Base-by-base conservation (phyloP, 192 early-diverging fungal genomes). In the Backusella luteola region DNA sequence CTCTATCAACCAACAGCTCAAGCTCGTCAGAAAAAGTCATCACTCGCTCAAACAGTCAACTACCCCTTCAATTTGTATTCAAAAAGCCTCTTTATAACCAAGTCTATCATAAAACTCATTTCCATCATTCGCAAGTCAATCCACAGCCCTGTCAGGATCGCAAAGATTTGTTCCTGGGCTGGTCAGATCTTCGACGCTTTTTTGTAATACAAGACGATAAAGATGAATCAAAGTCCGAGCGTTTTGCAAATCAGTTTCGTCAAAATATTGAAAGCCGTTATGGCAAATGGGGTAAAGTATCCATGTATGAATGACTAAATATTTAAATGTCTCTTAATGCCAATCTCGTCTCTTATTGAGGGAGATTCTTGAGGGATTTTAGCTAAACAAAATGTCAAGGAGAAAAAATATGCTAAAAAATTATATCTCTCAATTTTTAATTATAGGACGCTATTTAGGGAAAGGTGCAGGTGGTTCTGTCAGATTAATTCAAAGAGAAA, bases 381-480 rank as follows among this genome's bases (percentile, higher is more conserved):
- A 34, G 42, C 66, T 41, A 39, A 44, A 19, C 44, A 53, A 69
- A 34, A 36, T 35, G 35, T 23, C 21, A 38, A 44, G 12, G 42
- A 21, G 38, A 44, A 44, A 35, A 46, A 29, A 56, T 36, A 46
- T 19, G 44, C 32, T 70, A 71, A 66, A 56, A 49, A 76, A 69
- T 49, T 71, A 17, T 73, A 66, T 73, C 11, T 53, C 53, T 67
- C 63, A 67, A 34, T 34, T 38, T 21, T 38, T 72, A 71, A 67
- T 63, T 73, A 67, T 49, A 81, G 80, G 80, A 36, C 71, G 73
- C 23, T 56, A 49, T 71, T 53, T 94, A 32, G 93, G 93, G 71
- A 85, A 87, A 67, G 93, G 91, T 70, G 90, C 90, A 12, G 93
- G 93, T 52, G 93, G 93, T 11, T 90, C 91, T 0, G 93, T 94